Evolutionary conservation across 2,329 filamentous ascomycete species (phyloP).

Genomic region (Diplodia sapinea): DNA sequence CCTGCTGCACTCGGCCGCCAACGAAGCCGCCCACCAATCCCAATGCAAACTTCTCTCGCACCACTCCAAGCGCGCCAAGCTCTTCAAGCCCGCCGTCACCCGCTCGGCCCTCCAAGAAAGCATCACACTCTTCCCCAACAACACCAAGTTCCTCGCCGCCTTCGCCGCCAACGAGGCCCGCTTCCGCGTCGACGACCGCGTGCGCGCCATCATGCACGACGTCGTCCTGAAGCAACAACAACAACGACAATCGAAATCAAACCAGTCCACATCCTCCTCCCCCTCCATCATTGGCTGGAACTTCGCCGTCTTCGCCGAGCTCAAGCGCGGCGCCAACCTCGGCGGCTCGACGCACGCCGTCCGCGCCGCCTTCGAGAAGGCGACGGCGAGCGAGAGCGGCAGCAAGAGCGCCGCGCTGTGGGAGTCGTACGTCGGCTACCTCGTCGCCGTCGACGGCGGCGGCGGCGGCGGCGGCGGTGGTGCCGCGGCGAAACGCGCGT

Average conservation of each 20-base stretch:
- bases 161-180: constrained; percentile 76
- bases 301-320: constrained; percentile 63
- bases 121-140: constrained; percentile 71
- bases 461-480: no score
- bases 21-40: constrained; percentile 73
- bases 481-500: constrained; percentile 55
- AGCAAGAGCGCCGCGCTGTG: constrained; percentile 42
- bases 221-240: constrained; percentile 42
- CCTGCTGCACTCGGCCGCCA: constrained; percentile 41
- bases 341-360: constrained; percentile 58
- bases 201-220: constrained; percentile 67
- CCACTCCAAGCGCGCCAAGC: constrained; percentile 66
- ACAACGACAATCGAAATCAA: no score
- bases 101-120: constrained; percentile 67
- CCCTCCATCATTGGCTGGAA: constrained; percentile 56
- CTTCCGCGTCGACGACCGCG: constrained; percentile 75
- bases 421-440: constrained; percentile 40
- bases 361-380: constrained; percentile 62
- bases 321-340: constrained; percentile 51
- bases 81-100: constrained; percentile 71
- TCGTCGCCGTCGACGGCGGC: background rate
- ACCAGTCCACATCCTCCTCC: no score
- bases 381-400: constrained; percentile 46
- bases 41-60: constrained; percentile 69
- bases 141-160: constrained; percentile 75